phyloP scores from a whole-genome alignment of 768 basidiomycete species.

The Mycena belliarum region DNA sequence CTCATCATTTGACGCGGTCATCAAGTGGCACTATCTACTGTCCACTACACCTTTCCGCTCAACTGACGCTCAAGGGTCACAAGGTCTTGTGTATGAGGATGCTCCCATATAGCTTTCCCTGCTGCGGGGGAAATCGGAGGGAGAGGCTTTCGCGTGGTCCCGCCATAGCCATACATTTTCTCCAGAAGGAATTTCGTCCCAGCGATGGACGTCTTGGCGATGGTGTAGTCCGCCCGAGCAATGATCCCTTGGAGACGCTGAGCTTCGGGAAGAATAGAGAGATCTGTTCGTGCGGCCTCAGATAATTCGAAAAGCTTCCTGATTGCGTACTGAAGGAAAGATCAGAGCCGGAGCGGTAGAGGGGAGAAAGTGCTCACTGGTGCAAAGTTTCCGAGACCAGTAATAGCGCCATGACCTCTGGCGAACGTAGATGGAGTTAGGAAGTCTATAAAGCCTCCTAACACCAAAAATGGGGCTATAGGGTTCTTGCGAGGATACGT shows the following conservation, averaged over 20 bases:
- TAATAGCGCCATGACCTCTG: slow-evolving; percentile 86
- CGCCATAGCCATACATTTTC: slow-evolving; percentile 80
- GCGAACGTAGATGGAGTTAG: slow-evolving; percentile 70
- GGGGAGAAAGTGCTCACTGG: slow-evolving; percentile 48
- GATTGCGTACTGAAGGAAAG: slow-evolving; percentile 49
- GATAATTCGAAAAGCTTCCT: slow-evolving; percentile 64
- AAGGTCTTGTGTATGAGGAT: slow-evolving; percentile 70
- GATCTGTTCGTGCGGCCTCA: slow-evolving; percentile 54
- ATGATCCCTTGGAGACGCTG: slow-evolving; percentile 78
- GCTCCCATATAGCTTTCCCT: slow-evolving; percentile 67
- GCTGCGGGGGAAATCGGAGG: slow-evolving; percentile 58
- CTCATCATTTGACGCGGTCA: neutral
- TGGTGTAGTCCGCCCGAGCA: slow-evolving; percentile 78
- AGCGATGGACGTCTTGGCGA: slow-evolving; percentile 72
- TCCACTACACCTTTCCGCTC: slow-evolving; percentile 38
- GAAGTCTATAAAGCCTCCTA: slow-evolving; percentile 88
- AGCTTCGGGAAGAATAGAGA: slow-evolving; percentile 63
- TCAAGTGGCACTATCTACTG: neutral
- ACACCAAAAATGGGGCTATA: slow-evolving; percentile 73
- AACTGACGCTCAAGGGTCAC: slow-evolving; percentile 63
- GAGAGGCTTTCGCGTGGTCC: slow-evolving; percentile 75
- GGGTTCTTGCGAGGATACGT: slow-evolving; percentile 68
- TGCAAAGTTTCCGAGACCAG: slow-evolving; percentile 82
- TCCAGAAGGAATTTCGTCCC: slow-evolving; percentile 84
- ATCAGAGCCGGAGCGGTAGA: neutral